Evolutionary conservation across 768 basidiomycete genomes (phyloP), one percentile per base, ranked within the genome.

Genomic region (Lactarius sanguifluus): DNA sequence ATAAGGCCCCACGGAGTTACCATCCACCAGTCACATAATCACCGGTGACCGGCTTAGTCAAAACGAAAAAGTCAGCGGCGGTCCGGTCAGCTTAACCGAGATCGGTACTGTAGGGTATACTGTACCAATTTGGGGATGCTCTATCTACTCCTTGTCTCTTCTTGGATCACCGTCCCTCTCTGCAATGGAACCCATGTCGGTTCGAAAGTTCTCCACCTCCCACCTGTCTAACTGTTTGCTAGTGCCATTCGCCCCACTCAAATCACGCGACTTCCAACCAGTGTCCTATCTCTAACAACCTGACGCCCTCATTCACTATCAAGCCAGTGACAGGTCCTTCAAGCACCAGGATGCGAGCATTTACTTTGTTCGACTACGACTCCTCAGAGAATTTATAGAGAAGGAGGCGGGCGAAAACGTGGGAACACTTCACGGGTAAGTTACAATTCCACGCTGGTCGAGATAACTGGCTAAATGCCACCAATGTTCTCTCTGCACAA

Each of bases 321-420:
- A 77, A 77, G 54, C 73, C 15, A 73, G 72, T n/a, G 79, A 82
- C 72, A 80, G 79, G 67, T 83, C 83, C 13, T 90, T 87, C 77
- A 83, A 77, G 70, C 82, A 88, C 71, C 88, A 90, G 71, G 90
- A 88, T 75, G 84, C 89, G 1, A 90, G 88, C 72, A 83, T 90
- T 43, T 90, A 90, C 77, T 90, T 86, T 71, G 79, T 84, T 3
- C 74, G 89, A 40, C 79, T 90, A 25, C 78, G 80, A 28, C 74
- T 80, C 69, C 76, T 90, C 10, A 77, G 83, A 55, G 71, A 74
- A 36, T 77, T 79, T 7, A 83, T 89, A 13, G 78, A 81, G 50
- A 74, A 80, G 55, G 77, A 78, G 18, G 89, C 89, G 4, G n/a
- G 71, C 69, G 47, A 76, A 76, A 60, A 76, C 77, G 67, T 90